phyloP scores from a whole-genome alignment of 73 alveolate genomes.

The Tetrahymena elliotti region DNA sequence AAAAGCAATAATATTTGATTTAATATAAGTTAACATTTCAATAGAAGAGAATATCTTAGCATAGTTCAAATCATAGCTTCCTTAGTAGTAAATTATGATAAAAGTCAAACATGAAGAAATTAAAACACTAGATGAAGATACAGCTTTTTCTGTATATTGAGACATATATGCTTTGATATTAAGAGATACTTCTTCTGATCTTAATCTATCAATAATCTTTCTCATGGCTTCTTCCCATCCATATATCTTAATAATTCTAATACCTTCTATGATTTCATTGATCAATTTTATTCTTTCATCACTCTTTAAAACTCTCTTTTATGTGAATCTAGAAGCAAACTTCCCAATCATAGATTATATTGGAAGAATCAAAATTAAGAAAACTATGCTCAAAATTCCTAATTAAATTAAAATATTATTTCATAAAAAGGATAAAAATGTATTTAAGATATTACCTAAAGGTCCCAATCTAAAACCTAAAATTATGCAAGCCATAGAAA shows the following conservation, averaged over 20 bases:
- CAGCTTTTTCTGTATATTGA: conserved; percentile 1
- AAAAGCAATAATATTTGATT: neutral
- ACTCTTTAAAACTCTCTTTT: neutral
- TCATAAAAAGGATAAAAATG: neutral
- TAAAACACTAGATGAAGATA: conserved; percentile 2
- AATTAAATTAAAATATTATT: neutral
- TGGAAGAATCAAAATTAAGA: conserved; percentile 13
- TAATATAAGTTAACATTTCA: neutral
- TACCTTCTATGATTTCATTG: conserved; percentile 38
- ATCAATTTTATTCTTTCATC: conserved; percentile 31
- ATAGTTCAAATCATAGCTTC: neutral
- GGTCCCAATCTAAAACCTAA: neutral
- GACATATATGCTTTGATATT: conserved; percentile 3
- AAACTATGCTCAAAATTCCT: conserved; percentile 14
- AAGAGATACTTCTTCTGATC: conserved; percentile 12
- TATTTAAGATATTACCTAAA: neutral
- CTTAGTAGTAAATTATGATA: neutral
- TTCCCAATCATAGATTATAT: conserved; percentile 10
- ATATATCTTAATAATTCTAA: conserved; percentile 35
- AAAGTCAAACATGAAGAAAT: conserved; percentile 19
- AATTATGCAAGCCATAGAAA: neutral
- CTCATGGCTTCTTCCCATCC: conserved; percentile 47
- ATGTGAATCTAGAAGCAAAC: neutral
- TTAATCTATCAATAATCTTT: neutral
- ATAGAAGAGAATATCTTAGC: neutral